phyloP scores from a whole-genome alignment of 371 early-diverging fungal genomes.

The Caulochytrium protostelioides region DNA sequence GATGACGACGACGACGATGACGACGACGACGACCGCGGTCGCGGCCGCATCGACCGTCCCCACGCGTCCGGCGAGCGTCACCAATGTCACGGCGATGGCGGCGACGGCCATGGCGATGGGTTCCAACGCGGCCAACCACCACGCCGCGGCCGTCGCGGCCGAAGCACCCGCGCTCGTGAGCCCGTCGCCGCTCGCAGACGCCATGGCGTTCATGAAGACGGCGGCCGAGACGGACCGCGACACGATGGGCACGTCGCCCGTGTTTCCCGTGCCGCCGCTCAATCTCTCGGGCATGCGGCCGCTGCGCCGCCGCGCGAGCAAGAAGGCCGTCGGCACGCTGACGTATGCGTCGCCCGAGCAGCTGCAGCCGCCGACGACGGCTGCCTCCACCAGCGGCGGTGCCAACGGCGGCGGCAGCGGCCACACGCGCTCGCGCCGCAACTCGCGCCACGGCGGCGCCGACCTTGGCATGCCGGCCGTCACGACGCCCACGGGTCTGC shows the following conservation, averaged over 20 bases:
- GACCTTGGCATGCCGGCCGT: too few species aligned
- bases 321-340: background rate
- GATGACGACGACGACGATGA: background rate
- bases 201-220: background rate
- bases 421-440: too few species aligned
- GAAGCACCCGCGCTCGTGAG: background rate
- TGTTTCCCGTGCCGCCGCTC: background rate
- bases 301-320: too few species aligned
- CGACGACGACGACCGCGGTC: background rate
- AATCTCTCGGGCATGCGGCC: too few species aligned
- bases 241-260: constrained; percentile 22
- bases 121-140: background rate
- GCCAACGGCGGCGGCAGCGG: too few species aligned
- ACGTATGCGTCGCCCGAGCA: constrained; percentile 85
- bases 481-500: too few species aligned
- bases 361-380: constrained; percentile 11
- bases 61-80: background rate
- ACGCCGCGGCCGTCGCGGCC: background rate
- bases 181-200: constrained; percentile 1
- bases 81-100: background rate
- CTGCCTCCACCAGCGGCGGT: background rate
- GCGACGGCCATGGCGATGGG: constrained; percentile 1
- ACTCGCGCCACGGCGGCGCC: too few species aligned
- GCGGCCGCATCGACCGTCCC: background rate
- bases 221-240: constrained; percentile 42